Conservation (phyloP, 2,329 filamentous ascomycete species). For the Cephalotrichum gorgonifer region DNA sequence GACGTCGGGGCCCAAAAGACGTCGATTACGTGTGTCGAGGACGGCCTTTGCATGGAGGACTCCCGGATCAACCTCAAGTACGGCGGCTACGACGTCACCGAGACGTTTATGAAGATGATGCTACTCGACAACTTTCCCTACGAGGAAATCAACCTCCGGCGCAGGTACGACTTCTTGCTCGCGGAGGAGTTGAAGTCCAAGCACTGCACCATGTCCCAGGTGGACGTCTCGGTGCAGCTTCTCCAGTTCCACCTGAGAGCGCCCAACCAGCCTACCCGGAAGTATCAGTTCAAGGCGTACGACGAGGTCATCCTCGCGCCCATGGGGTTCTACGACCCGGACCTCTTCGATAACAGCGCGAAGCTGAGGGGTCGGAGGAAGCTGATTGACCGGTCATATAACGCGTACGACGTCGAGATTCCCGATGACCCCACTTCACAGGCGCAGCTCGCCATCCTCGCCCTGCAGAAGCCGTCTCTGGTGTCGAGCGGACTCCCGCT, state of each 20-base stretch:
- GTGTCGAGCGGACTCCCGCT: constrained; percentile 30
- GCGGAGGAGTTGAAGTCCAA: constrained; percentile 94
- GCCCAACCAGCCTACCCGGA: constrained; percentile 77
- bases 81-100: constrained; percentile 85
- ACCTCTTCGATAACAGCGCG: constrained; percentile 70
- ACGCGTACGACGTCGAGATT: constrained; percentile 78
- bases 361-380: constrained; percentile 75
- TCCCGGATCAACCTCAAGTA: constrained; percentile 93
- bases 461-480: constrained; percentile 49
- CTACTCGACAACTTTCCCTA: constrained; percentile 94
- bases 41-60: constrained; percentile 89
- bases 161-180: constrained; percentile 84
- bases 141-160: constrained; percentile 80
- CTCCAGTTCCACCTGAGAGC: constrained; percentile 86
- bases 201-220: constrained; percentile 83
- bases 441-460: constrained; percentile 63
- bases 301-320: constrained; percentile 92
- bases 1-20: constrained; percentile 97
- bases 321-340: constrained; percentile 87
- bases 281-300: constrained; percentile 94
- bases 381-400: constrained; percentile 78
- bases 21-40: constrained; percentile 91
- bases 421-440: constrained; percentile 83
- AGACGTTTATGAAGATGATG: constrained; percentile 97
- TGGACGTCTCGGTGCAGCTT: constrained; percentile 77